Conservation (phyloP, 2,329 filamentous ascomycete genomes). For the Thielaviopsis punctulata region DNA sequence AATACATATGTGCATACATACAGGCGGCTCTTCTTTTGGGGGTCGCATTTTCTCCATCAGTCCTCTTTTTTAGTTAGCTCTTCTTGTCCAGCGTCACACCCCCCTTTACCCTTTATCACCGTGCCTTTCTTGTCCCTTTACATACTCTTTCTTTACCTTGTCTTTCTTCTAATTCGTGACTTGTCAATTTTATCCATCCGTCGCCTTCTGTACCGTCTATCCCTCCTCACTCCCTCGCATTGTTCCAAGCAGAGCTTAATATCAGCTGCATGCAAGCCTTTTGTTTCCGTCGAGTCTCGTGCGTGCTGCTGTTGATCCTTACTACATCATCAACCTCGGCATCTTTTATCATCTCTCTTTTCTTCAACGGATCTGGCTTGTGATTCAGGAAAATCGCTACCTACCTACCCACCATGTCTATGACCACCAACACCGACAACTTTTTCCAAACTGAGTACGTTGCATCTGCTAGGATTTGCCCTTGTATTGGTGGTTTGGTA, state of each 20-base stretch:
- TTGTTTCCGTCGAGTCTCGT: background rate
- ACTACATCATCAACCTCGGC: background rate
- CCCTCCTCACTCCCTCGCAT: background rate
- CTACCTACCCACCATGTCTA: constrained; percentile 9
- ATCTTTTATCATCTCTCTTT: background rate
- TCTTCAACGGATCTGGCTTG: background rate
- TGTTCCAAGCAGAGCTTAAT: background rate
- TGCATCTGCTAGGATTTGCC: background rate
- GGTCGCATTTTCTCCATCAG: too few species aligned
- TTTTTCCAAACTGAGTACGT: constrained; percentile 88
- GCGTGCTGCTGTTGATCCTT: background rate
- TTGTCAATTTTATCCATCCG: background rate
- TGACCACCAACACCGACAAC: constrained; percentile 53
- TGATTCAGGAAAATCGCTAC: background rate
- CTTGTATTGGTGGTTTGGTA: background rate
- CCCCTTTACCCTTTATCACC: background rate
- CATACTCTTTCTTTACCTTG: background rate
- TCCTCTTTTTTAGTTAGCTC: background rate
- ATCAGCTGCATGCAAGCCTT: background rate
- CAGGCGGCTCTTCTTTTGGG: too few species aligned
- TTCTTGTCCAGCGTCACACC: too few species aligned
- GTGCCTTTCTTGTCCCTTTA: background rate
- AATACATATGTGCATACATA: background rate
- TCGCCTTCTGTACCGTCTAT: background rate
- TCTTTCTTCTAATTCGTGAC: background rate